A percentile compares a stretch with the other conserved stretches of the same genome.
Conservation (phyloP, 345 rosid genomes). For the Leavenworthia alabamica region DNA sequence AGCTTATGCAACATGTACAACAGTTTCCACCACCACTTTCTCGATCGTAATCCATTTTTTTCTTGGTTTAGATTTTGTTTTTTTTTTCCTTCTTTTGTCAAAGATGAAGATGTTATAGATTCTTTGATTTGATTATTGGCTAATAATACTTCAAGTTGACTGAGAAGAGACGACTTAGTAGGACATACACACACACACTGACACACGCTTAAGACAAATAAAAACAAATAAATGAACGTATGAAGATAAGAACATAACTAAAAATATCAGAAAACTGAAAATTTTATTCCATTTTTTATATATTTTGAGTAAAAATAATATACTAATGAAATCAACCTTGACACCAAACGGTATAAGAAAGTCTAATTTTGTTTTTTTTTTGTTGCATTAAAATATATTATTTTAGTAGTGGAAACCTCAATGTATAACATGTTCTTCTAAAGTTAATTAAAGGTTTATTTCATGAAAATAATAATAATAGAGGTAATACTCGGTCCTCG, state of each 20-base stretch:
- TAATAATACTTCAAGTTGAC: constrained; percentile 13
- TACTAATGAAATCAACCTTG: background rate
- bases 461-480: background rate
- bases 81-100: too few species aligned
- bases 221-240: background rate
- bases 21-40: constrained; percentile 33
- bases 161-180: background rate
- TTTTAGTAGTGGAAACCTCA: too few species aligned
- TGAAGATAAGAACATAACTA: background rate
- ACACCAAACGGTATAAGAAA: background rate
- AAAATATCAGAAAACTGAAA: background rate
- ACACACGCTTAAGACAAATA: background rate
- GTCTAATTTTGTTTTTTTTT: background rate
- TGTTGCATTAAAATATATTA: too few species aligned
- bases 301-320: background rate
- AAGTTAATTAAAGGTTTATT: background rate
- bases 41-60: constrained; percentile 1
- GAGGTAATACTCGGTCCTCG: too few species aligned
- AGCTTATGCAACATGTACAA: constrained; percentile 48
- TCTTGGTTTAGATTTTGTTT: too few species aligned
- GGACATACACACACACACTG: background rate
- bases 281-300: background rate
- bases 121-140: background rate
- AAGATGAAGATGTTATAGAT: constrained; percentile 18
- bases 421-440: too few species aligned